Percentiles rank a stretch among this genome's conserved stretches.
These are phyloP conservation scores for Globisporangium nunn DNA, from an alignment of 352 stramenopile genomes.

Conservation along the genomic window DNA sequence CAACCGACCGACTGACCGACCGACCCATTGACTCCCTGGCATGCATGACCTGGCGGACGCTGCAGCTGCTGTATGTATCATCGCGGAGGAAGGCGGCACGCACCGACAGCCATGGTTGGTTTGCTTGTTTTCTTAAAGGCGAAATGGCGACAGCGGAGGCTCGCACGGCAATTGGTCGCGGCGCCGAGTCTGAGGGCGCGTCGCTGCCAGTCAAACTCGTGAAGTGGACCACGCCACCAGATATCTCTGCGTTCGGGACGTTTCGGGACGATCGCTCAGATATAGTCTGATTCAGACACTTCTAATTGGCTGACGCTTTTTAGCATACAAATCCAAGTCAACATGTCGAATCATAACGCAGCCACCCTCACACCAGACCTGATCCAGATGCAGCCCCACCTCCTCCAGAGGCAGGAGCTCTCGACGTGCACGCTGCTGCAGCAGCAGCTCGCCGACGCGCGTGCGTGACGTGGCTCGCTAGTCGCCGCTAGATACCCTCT, in stretches of 20 bases:
- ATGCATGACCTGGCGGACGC: slow-evolving; percentile 7
- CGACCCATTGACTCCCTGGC: background rate
- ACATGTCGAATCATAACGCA: background rate
- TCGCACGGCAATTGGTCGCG: background rate
- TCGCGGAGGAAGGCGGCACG: slow-evolving; percentile 17
- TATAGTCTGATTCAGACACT: background rate
- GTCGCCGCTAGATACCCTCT: background rate
- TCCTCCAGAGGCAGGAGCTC: too few relatives aligned
- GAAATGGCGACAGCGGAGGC: slow-evolving; percentile 52
- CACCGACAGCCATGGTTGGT: slow-evolving; percentile 83
- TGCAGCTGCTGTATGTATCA: slow-evolving; percentile 3
- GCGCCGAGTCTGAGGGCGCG: background rate
- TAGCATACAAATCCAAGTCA: background rate
- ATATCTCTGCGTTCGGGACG: background rate
- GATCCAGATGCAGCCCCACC: background rate
- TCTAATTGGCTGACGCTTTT: background rate
- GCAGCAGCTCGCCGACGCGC: slow-evolving; percentile 5
- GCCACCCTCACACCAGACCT: background rate
- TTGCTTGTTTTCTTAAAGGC: slow-evolving; percentile 84
- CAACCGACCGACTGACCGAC: too few relatives aligned
- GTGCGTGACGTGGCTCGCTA: background rate
- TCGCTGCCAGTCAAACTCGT: background rate
- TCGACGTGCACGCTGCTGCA: background rate
- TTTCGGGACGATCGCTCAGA: background rate
- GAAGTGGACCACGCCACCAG: background rate